Evolutionary conservation across 257 asterid species (phyloP).

Genomic region (Primulina eburnea): DNA sequence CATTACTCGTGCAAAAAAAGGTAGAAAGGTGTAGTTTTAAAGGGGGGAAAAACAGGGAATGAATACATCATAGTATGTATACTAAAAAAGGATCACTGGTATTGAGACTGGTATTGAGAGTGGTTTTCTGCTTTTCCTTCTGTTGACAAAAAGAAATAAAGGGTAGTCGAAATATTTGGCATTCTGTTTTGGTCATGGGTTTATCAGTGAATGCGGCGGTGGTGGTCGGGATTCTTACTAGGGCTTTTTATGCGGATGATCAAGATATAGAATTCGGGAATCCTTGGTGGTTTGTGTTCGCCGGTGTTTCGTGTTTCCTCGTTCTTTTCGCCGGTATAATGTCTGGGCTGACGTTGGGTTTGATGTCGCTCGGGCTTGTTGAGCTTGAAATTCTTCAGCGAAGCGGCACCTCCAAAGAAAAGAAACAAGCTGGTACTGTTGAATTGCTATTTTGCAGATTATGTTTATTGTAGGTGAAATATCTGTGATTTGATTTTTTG

Average conservation of each 20-base stretch:
- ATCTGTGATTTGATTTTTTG: neutral
- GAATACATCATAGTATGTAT: neutral
- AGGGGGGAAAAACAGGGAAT: neutral
- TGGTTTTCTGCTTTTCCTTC: neutral
- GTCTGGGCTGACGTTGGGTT: conserved; percentile 90
- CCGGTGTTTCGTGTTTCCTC: conserved; percentile 85
- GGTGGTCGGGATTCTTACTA: conserved; percentile 37
- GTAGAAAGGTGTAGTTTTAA: neutral
- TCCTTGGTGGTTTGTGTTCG: conserved; percentile 88
- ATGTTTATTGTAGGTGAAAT: neutral
- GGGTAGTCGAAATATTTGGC: neutral
- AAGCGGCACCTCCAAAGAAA: conserved; percentile 67
- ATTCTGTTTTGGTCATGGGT: conserved; percentile 27
- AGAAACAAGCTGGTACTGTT: conserved; percentile 79
- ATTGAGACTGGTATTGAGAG: neutral
- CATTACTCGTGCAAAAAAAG: neutral
- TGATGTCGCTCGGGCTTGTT: conserved; percentile 91
- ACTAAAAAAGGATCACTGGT: neutral
- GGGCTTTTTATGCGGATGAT: conserved; percentile 53
- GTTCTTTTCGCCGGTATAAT: conserved; percentile 93
- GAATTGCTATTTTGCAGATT: neutral
- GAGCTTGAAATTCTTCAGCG: conserved; percentile 91
- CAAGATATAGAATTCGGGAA: conserved; percentile 79
- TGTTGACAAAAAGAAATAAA: neutral
- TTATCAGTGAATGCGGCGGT: conserved; percentile 42